Evolutionary conservation across 768 basidiomycete genomes (phyloP).

Genomic region (Gloeostereum incarnatum): DNA sequence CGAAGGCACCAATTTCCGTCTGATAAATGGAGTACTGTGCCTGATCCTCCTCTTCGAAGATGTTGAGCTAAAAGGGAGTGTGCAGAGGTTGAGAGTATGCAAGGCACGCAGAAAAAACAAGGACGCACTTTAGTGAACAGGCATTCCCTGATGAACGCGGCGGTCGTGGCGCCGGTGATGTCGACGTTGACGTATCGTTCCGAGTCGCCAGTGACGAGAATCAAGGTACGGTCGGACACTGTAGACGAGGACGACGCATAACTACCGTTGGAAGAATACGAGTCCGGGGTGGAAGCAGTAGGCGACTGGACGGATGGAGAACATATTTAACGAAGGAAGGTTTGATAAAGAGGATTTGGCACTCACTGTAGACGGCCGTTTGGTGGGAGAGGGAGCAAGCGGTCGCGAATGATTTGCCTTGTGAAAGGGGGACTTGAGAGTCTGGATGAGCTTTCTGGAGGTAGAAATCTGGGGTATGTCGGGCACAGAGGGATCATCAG

Average conservation of each 20-base stretch:
- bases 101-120: slow-evolving; percentile 5
- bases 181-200: slow-evolving; percentile 68
- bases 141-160: slow-evolving; percentile 67
- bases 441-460: slow-evolving; percentile 22
- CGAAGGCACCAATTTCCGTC: slow-evolving; percentile 77
- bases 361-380: slow-evolving; percentile 25
- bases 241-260: too few relatives aligned
- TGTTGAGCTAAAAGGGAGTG: slow-evolving; percentile 45
- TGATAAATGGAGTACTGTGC: slow-evolving; percentile 71
- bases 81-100: slow-evolving; percentile 7
- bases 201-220: slow-evolving; percentile 72
- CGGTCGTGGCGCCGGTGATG: slow-evolving; percentile 53
- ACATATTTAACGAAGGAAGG: slow-evolving; percentile 14
- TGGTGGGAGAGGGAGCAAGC: slow-evolving; percentile 5
- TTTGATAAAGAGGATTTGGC: slow-evolving; percentile 5
- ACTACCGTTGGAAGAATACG: not conserved
- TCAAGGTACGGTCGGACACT: slow-evolving; percentile 31
- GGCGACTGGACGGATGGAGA: slow-evolving; percentile 17
- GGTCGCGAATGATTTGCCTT: slow-evolving; percentile 13
- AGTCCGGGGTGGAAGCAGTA: slow-evolving; percentile 2
- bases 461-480: slow-evolving; percentile 17
- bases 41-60: slow-evolving; percentile 77
- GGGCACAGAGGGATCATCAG: slow-evolving; percentile 24
- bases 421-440: slow-evolving; percentile 23
- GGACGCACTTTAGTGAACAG: slow-evolving; percentile 67